Evolutionary conservation across 1,284 basidiomycete species (phyloP).

Genomic region (Cryptococcus deneoformans): DNA sequence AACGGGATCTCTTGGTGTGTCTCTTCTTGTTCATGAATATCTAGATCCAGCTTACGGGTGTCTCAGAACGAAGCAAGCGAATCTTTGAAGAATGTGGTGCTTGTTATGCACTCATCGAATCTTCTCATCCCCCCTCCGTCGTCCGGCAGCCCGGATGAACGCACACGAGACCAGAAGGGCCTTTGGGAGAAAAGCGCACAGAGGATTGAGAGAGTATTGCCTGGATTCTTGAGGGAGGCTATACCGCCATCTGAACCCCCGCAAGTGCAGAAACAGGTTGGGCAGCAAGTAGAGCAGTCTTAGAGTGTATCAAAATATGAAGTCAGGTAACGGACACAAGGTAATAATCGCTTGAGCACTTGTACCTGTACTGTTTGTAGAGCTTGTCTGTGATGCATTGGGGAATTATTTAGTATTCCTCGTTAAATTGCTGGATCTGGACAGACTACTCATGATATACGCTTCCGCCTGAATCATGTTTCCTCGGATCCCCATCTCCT

Average conservation of each 20-base stretch:
- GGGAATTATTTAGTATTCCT: too few relatives aligned
- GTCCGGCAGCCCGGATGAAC: constrained; percentile 49
- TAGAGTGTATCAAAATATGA: too few relatives aligned
- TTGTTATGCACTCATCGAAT: constrained; percentile 89
- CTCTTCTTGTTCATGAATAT: constrained; percentile 1
- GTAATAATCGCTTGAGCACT: too few relatives aligned
- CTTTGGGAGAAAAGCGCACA: constrained; percentile 82
- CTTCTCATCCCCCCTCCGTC: constrained; percentile 63
- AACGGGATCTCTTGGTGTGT: constrained; percentile 80
- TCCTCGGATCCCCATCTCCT: constrained; percentile 29
- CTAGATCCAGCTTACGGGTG: not conserved
- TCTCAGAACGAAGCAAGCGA: constrained; percentile 90
- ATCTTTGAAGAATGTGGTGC: constrained; percentile 92
- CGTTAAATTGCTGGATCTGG: too few relatives aligned
- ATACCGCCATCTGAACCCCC: constrained; percentile 22
- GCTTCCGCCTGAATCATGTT: constrained; percentile 30
- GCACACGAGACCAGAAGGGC: constrained; percentile 65
- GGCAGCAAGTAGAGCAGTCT: too few relatives aligned
- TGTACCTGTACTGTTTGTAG: too few relatives aligned
- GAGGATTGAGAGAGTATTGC: constrained; percentile 81
- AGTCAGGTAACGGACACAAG: too few relatives aligned
- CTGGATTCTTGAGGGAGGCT: constrained; percentile 72
- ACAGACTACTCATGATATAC: constrained; percentile 2
- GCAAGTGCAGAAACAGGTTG: too few relatives aligned
- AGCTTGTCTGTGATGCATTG: too few relatives aligned